A percentile compares a stretch with the other conserved stretches of the same genome.
Conservation (phyloP, 1,139 yeast genomes). For the Kodamaea sp. region DNA sequence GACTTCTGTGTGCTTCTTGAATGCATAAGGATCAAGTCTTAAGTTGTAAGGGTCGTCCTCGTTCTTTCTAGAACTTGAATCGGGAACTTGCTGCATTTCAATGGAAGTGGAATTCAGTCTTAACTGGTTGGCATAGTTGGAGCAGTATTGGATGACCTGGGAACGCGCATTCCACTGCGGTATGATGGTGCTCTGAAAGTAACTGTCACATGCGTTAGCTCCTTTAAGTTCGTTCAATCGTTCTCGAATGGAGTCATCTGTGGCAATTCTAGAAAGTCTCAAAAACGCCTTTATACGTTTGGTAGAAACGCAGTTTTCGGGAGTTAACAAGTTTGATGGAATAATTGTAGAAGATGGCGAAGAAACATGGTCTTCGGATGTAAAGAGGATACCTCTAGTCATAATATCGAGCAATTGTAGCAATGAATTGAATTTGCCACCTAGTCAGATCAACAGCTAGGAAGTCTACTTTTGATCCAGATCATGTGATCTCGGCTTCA, state of each 20-base stretch:
- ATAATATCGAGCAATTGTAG: too few species aligned
- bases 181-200: conserved; percentile 28
- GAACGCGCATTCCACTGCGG: conserved; percentile 43
- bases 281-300: conserved; percentile 40
- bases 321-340: conserved; percentile 8
- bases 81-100: not conserved
- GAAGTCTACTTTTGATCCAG: too few species aligned
- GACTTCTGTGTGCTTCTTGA: conserved; percentile 24
- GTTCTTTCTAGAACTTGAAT: not conserved
- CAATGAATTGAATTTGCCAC: too few species aligned
- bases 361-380: not conserved
- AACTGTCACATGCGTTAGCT: conserved; percentile 25
- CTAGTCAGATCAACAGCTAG: too few species aligned
- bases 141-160: conserved; percentile 33
- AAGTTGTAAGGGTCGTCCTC: conserved; percentile 25
- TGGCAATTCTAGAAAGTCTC: conserved; percentile 37
- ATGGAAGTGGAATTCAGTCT: conserved; percentile 11
- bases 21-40: conserved; percentile 45
- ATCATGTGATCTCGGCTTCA: too few species aligned
- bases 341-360: not conserved
- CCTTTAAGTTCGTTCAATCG: conserved; percentile 35
- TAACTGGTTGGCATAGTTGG: conserved; percentile 25
- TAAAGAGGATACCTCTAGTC: not conserved
- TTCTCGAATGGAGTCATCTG: conserved; percentile 43
- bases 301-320: conserved; percentile 36